phyloP scores from a whole-genome alignment of 495 filamentous ascomycete species.

The Hypoxylon crocopeplum region DNA sequence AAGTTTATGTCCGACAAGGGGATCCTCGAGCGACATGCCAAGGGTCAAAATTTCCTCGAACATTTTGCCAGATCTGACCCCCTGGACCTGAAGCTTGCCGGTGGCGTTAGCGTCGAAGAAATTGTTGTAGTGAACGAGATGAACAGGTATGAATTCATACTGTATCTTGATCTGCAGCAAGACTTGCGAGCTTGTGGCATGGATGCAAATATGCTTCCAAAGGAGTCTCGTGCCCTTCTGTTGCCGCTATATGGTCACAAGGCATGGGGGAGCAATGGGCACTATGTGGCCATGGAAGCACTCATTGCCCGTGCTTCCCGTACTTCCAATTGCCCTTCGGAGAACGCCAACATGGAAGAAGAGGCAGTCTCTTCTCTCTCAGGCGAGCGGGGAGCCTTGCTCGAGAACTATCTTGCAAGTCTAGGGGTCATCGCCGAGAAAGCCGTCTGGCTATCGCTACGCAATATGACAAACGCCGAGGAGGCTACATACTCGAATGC shows the following conservation, averaged over 20 bases:
- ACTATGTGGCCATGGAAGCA: neutral
- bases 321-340: neutral
- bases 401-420: neutral
- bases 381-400: neutral
- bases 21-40: constrained; percentile 40
- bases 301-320: constrained; percentile 17
- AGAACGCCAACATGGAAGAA: neutral
- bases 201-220: constrained; percentile 10
- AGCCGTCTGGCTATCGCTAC: constrained; percentile 46
- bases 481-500: constrained; percentile 36
- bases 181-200: constrained; percentile 30
- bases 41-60: constrained; percentile 40
- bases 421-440: constrained; percentile 36
- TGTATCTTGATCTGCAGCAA: constrained; percentile 33
- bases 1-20: constrained; percentile 39
- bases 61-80: constrained; percentile 44
- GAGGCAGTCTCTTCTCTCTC: neutral
- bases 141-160: constrained; percentile 17
- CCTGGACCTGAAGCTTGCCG: constrained; percentile 23
- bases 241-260: neutral
- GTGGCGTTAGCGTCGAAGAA: constrained; percentile 24
- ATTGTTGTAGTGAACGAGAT: constrained; percentile 25
- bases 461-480: constrained; percentile 23
- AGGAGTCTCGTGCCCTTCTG: constrained; percentile 2
- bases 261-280: constrained; percentile 9